Percentiles rank a stretch among this genome's conserved stretches.
Evolutionary conservation across 345 rosid genomes (phyloP).

Genomic region (Turritis glabra): DNA sequence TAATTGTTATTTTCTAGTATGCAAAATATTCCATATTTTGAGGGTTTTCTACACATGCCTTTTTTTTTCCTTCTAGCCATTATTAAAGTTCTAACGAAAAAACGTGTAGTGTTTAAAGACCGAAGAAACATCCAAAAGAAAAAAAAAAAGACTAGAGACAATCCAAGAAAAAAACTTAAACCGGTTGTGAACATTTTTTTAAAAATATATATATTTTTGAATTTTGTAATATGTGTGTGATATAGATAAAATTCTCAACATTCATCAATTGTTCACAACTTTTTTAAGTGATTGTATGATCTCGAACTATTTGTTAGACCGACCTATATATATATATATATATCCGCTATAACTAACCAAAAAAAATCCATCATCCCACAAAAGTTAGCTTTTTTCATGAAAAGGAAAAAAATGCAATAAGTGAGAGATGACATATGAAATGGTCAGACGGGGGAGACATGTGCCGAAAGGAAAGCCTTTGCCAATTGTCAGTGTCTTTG

Average conservation of each 20-base stretch:
- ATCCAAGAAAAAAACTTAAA: neutral
- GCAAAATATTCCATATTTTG: neutral
- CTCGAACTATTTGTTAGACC: neutral
- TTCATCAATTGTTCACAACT: neutral
- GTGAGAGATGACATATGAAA: constrained; percentile 29
- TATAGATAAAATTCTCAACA: too few species aligned
- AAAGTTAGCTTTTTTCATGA: neutral
- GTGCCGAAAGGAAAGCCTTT: constrained; percentile 17
- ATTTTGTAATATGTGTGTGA: too few species aligned
- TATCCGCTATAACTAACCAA: neutral
- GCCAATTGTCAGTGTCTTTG: constrained; percentile 39
- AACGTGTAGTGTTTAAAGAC: neutral
- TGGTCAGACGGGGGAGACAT: constrained; percentile 29
- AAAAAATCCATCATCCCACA: neutral
- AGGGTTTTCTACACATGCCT: neutral
- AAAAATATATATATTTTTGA: too few species aligned
- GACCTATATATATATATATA: too few species aligned
- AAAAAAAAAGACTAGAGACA: neutral
- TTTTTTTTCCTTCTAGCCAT: neutral
- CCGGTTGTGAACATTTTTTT: neutral
- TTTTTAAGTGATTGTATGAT: neutral
- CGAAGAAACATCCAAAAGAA: neutral
- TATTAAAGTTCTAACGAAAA: neutral
- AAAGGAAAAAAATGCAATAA: neutral
- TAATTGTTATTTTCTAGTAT: constrained; percentile 18